Conservation (phyloP, 129 eudicot species). For the Rutidosis leptorrhynchoides region DNA sequence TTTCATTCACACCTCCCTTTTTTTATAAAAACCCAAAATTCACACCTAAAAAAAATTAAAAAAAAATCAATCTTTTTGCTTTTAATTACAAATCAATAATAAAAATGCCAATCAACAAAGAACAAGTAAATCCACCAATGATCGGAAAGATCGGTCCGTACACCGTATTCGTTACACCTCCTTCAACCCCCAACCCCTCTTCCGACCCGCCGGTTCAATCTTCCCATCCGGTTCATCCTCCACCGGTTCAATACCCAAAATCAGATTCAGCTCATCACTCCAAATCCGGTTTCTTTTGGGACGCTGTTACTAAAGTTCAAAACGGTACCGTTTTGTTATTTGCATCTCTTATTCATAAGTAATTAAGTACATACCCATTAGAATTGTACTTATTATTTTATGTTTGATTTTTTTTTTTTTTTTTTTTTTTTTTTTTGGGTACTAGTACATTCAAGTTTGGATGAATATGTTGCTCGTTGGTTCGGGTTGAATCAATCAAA, state of each 20-base stretch:
- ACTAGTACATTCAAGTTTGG: constrained; percentile 89
- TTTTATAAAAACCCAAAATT: background rate
- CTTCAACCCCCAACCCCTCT: constrained; percentile 44
- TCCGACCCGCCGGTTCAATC: constrained; percentile 25
- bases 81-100: background rate
- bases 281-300: constrained; percentile 64
- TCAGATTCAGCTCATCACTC: constrained; percentile 41
- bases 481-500: constrained; percentile 88
- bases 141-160: constrained; percentile 98
- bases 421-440: background rate
- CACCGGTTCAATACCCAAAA: constrained; percentile 43
- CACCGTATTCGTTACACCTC: constrained; percentile 88
- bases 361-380: background rate
- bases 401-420: background rate
- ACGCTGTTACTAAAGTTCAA: constrained; percentile 76
- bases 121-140: constrained; percentile 59
- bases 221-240: constrained; percentile 49
- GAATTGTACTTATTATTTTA: background rate
- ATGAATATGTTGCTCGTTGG: constrained; percentile 79
- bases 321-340: constrained; percentile 46
- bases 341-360: background rate
- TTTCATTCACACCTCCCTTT: too few relatives aligned
- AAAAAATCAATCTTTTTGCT: background rate
- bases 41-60: background rate
- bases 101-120: constrained; percentile 58